These are phyloP conservation scores for Alternaria dauci DNA, from an alignment of 2,329 filamentous ascomycete genomes.

Conservation along the genomic window DNA sequence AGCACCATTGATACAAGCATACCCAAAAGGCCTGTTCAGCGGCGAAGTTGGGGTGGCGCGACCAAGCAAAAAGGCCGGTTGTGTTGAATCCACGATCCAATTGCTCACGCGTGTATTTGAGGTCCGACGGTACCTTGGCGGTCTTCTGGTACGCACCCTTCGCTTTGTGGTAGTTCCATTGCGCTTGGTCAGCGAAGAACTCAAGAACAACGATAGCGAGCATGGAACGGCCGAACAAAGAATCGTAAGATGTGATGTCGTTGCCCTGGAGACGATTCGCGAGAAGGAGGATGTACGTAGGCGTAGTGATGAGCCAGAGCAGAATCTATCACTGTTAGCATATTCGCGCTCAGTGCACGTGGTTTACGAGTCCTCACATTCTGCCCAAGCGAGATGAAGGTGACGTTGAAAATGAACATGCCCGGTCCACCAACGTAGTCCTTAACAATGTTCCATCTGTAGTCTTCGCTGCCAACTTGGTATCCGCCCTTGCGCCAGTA, in stretches of 20 bases:
- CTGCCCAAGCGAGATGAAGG: slow-evolving; percentile 89
- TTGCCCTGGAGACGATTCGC: slow-evolving; percentile 68
- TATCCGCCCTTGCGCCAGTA: slow-evolving; percentile 98
- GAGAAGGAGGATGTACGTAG: slow-evolving; percentile 84
- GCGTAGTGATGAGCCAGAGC: slow-evolving; percentile 79
- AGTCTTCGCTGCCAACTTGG: slow-evolving; percentile 87
- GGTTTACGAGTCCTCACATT: slow-evolving; percentile 50
- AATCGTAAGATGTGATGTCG: slow-evolving; percentile 62
- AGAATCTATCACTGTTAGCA: slow-evolving; percentile 63
- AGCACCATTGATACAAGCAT: slow-evolving; percentile 86
- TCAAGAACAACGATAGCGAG: slow-evolving; percentile 70
- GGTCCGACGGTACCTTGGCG: slow-evolving; percentile 72
- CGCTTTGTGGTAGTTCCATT: slow-evolving; percentile 87
- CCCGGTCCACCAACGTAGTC: slow-evolving; percentile 67
- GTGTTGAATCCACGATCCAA: slow-evolving; percentile 90
- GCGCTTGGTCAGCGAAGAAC: slow-evolving; percentile 87
- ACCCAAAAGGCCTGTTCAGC: slow-evolving; percentile 94
- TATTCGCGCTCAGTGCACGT: neutral
- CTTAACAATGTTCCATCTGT: slow-evolving; percentile 85
- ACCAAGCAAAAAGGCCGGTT: slow-evolving; percentile 84
- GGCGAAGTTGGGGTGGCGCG: slow-evolving; percentile 92
- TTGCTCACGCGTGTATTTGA: slow-evolving; percentile 72
- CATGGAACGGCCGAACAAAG: slow-evolving; percentile 63
- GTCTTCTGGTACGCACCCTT: slow-evolving; percentile 79
- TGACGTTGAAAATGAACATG: slow-evolving; percentile 86